phyloP scores from a whole-genome alignment of 192 early-diverging fungal species.

The Oehlia diaphana region DNA sequence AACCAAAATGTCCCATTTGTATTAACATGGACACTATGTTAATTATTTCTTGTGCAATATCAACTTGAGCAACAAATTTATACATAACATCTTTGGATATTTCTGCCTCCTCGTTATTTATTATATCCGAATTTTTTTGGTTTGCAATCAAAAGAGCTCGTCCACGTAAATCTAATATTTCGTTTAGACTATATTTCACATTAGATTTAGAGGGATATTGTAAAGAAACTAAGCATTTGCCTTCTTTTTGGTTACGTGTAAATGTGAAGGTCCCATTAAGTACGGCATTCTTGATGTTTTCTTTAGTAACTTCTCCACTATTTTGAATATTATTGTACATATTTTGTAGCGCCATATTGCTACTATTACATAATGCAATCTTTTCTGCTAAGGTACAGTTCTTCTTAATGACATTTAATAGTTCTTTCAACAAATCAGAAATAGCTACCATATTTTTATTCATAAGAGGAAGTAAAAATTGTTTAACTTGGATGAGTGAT shows the following conservation, averaged over 20 bases:
- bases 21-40: conserved; percentile 23
- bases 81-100: background rate
- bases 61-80: conserved; percentile 30
- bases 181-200: conserved; percentile 10
- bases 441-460: background rate
- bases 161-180: conserved; percentile 32
- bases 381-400: conserved; percentile 7
- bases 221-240: conserved; percentile 19
- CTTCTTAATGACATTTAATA: background rate
- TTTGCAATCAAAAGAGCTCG: conserved; percentile 31
- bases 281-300: conserved; percentile 21
- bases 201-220: background rate
- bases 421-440: background rate
- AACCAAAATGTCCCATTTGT: conserved; percentile 30
- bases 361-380: conserved; percentile 24
- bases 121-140: background rate
- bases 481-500: conserved; percentile 29
- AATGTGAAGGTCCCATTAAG: conserved; percentile 20
- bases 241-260: background rate
- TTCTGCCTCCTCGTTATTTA: background rate
- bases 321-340: conserved; percentile 25
- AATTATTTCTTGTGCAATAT: conserved; percentile 27
- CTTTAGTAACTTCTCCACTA: background rate
- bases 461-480: conserved; percentile 18
- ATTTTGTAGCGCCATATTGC: conserved; percentile 22